Percentiles rank a stretch among this genome's conserved stretches.
Evolutionary conservation across 116 monocot genomes (phyloP).

Genomic region (Zostera marina): DNA sequence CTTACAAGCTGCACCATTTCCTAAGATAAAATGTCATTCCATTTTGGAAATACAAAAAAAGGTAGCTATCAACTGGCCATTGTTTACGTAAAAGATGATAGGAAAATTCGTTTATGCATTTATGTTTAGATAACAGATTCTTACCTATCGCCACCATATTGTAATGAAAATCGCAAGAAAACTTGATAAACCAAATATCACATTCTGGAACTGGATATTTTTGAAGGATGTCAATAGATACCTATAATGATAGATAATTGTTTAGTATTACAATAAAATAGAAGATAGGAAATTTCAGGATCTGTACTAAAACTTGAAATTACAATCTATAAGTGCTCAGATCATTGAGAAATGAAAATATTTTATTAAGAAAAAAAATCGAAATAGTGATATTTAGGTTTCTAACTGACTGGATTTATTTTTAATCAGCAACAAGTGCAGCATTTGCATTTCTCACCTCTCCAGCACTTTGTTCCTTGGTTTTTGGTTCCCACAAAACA

Average conservation of each 20-base stretch:
- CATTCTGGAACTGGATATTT: slow-evolving; percentile 95
- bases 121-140: not conserved
- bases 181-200: slow-evolving; percentile 98
- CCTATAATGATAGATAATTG: slow-evolving; percentile 22
- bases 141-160: slow-evolving; percentile 82
- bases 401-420: not conserved
- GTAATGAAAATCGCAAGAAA: slow-evolving; percentile 97
- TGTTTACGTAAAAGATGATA: not conserved
- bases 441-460: slow-evolving; percentile 62
- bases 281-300: not conserved
- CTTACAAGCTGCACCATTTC: too few species aligned
- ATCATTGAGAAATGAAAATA: too few species aligned
- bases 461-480: slow-evolving; percentile 85
- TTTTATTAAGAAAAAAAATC: too few species aligned
- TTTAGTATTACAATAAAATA: not conserved
- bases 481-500: slow-evolving; percentile 95
- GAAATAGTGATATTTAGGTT: not conserved
- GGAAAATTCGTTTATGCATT: not conserved
- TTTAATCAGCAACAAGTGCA: slow-evolving; percentile 3
- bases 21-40: too few species aligned
- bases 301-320: not conserved
- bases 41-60: too few species aligned
- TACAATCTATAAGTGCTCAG: not conserved
- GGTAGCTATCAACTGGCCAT: too few species aligned
- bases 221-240: slow-evolving; percentile 80